Base-by-base conservation (phyloP, 2,329 filamentous ascomycete species). In the Onygena corvina region DNA sequence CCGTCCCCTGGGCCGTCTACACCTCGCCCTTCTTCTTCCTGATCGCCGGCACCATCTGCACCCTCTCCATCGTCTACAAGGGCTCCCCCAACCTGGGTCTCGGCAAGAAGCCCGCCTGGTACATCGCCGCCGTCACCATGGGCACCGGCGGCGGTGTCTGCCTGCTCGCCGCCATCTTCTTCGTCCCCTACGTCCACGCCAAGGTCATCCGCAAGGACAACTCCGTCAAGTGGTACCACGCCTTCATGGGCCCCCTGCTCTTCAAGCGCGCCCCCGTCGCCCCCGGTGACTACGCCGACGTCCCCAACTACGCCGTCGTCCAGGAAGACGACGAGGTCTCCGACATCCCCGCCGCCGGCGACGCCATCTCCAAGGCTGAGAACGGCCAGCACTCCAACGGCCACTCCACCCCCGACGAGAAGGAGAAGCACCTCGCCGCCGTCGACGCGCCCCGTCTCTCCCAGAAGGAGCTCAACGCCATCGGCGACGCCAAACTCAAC, bases 41-140 rank as follows among this genome's bases (percentile, higher is more conserved):
- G 50, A 76, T 88, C 52, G 82, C 84, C 50, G 81, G 74, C 49
- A 85, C 81, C 51, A 68, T 88, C 59, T 86, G 83, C 68, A 84
- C 83, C 0, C 73, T 89, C 3, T 86, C 81, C 36, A 80, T 89
- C 58, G 83, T 88, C 57, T 87, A 86, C 76, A 87, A 88, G 74
- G 84, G 84, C 27, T 86, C 83, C 7, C 83, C 84, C 20, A 80
- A 72, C 52, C 74, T 85, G 25, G 74, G 75, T 18, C 70, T 86
- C 23, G 72, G 69, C 69, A 77, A 81, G 67, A 83, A 64, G 58
- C 80, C 83, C 1, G 64, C 66, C 6, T 80, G 76, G 75, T 87
- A 77, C 60, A 77, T 87, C 53, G 81, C 74, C 8, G 67, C 75
- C 11, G 81, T 86, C 53, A 81, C 79, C 14, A 60, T 86, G 52